phyloP scores from a whole-genome alignment of 148 eudicot genomes.

The Spergularia bocconei region DNA sequence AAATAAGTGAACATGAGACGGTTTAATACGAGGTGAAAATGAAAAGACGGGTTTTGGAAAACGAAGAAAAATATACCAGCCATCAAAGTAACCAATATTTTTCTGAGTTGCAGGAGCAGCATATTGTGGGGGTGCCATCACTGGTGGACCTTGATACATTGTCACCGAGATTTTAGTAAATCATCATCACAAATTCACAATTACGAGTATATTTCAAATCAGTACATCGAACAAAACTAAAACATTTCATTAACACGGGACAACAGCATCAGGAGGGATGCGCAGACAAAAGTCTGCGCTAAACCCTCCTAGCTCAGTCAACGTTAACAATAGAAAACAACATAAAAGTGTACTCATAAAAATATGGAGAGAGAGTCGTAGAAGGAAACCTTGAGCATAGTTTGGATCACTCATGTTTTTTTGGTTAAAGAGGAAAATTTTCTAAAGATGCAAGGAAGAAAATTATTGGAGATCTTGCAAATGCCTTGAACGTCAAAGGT shows the following conservation, averaged over 20 bases:
- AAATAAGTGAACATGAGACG: background rate
- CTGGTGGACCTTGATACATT: conserved; percentile 68
- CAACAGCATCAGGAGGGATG: too few relatives aligned
- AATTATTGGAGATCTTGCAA: too few relatives aligned
- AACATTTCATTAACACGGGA: too few relatives aligned
- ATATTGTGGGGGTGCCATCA: conserved; percentile 80
- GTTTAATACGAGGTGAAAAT: background rate
- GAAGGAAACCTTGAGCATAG: conserved; percentile 45
- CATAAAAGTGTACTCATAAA: too few relatives aligned
- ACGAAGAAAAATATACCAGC: conserved; percentile 45
- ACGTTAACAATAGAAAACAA: too few relatives aligned
- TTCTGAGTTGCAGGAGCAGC: conserved; percentile 55
- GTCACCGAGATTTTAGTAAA: conserved; percentile 23
- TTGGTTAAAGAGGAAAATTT: background rate
- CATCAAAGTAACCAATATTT: conserved; percentile 57
- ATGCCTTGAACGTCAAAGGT: too few relatives aligned
- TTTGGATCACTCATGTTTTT: conserved; percentile 47
- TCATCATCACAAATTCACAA: too few relatives aligned
- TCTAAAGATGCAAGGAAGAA: too few relatives aligned
- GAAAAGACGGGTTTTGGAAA: background rate
- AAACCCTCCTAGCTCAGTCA: too few relatives aligned
- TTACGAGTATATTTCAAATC: background rate
- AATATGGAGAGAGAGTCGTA: background rate
- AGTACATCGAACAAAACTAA: too few relatives aligned
- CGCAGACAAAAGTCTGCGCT: too few relatives aligned